Percentiles rank a stretch among this genome's conserved stretches.
These are phyloP conservation scores for Triglochin maritima DNA, from an alignment of 106 monocot genomes.

Conservation along the genomic window DNA sequence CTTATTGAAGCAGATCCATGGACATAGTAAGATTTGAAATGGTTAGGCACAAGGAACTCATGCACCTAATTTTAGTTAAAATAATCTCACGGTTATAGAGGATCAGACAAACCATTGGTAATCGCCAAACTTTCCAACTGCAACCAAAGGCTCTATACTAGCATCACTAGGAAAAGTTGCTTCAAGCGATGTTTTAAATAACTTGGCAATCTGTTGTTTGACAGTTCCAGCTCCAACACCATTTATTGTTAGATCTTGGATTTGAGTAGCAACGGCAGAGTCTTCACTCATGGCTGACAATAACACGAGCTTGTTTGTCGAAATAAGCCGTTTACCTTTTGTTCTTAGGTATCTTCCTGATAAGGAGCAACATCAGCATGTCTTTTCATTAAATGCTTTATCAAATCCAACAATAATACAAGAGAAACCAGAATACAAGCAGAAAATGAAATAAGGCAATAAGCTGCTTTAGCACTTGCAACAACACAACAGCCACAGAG, in stretches of 20 bases:
- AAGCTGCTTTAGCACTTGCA: too few species aligned
- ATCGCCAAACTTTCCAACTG: constrained; percentile 66
- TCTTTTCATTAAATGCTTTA: too few species aligned
- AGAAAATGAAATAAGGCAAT: too few species aligned
- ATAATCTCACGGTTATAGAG: too few species aligned
- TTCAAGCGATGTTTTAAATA: constrained; percentile 12
- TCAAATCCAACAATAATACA: too few species aligned
- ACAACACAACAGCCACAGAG: too few species aligned
- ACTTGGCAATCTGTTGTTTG: constrained; percentile 12
- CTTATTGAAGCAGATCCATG: neutral
- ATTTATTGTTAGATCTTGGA: neutral
- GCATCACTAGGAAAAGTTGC: constrained; percentile 13
- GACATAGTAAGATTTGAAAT: neutral
- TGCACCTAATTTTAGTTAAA: too few species aligned
- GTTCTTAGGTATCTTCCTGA: too few species aligned
- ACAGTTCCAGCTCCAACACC: constrained; percentile 9
- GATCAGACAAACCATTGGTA: constrained; percentile 62
- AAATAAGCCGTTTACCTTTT: neutral
- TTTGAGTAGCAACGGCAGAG: neutral
- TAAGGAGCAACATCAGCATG: too few species aligned
- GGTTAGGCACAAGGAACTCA: neutral
- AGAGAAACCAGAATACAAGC: too few species aligned
- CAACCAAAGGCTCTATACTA: constrained; percentile 43
- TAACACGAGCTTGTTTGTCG: neutral
- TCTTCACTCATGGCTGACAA: neutral